Conservation (phyloP, 169 alveolate species). For the Plasmodium malariae region DNA sequence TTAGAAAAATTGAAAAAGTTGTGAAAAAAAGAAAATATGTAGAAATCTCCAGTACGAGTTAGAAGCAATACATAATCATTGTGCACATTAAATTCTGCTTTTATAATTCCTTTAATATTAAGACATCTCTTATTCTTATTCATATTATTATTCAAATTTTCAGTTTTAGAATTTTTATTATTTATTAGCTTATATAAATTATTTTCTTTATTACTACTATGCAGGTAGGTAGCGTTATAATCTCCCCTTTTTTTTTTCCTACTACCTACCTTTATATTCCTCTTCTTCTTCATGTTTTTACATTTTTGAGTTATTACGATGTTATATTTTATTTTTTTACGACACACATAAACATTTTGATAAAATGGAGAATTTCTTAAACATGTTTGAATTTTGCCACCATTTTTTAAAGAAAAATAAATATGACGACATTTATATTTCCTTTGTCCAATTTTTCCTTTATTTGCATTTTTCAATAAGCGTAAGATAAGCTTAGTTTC, state of each 20-base stretch:
- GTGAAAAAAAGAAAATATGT: conserved; percentile 73
- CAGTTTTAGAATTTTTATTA: conserved; percentile 11
- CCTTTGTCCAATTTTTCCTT: background rate
- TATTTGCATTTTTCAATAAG: background rate
- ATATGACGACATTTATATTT: background rate
- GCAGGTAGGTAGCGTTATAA: conserved; percentile 21
- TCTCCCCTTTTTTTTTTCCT: background rate
- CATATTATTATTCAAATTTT: conserved; percentile 18
- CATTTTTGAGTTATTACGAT: background rate
- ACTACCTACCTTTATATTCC: background rate
- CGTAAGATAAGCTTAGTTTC: background rate
- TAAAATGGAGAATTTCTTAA: background rate
- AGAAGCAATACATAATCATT: conserved; percentile 68
- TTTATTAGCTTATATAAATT: conserved; percentile 30
- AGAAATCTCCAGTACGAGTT: conserved; percentile 27
- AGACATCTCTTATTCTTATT: conserved; percentile 14
- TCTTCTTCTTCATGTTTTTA: background rate
- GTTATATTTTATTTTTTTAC: conserved; percentile 10
- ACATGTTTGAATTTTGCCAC: background rate
- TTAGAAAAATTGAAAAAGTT: conserved; percentile 55
- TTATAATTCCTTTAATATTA: conserved; percentile 46
- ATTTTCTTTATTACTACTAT: conserved; percentile 44
- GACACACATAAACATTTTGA: conserved; percentile 3
- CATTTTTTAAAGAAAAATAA: conserved; percentile 24
- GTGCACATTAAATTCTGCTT: conserved; percentile 50